These are phyloP conservation scores for Hygrocybe punicea DNA, from an alignment of 768 basidiomycete genomes.

Conservation along the genomic window DNA sequence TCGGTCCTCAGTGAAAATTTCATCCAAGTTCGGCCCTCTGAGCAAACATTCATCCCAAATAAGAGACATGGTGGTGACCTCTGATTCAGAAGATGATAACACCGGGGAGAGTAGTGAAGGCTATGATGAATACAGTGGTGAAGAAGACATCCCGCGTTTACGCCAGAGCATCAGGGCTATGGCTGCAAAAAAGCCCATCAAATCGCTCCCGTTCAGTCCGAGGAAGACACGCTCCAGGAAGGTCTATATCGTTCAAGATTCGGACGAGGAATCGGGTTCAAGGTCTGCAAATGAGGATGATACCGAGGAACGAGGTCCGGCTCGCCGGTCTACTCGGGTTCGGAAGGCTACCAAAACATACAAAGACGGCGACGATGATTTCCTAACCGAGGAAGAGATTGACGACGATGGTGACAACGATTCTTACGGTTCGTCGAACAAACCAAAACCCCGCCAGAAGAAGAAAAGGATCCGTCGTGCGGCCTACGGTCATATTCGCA, in stretches of 20 bases:
- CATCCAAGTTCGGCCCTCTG: constrained; percentile 19
- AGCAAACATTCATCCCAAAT: constrained; percentile 33
- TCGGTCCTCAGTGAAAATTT: constrained; percentile 21
- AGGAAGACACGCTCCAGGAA: constrained; percentile 50
- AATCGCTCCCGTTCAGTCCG: constrained; percentile 65
- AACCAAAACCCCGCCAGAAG: constrained; percentile 7
- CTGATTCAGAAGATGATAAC: constrained; percentile 24
- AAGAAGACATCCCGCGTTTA: constrained; percentile 11
- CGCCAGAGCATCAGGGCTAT: constrained; percentile 16
- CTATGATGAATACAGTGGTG: constrained; percentile 17
- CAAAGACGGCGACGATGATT: constrained; percentile 28
- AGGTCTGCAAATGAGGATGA: constrained; percentile 26
- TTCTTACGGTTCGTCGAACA: constrained; percentile 4
- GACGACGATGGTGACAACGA: constrained; percentile 29
- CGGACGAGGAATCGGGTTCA: constrained; percentile 33
- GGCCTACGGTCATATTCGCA: constrained; percentile 46
- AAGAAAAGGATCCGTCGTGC: constrained; percentile 24
- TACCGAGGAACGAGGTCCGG: constrained; percentile 18
- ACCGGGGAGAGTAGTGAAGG: constrained; percentile 9
- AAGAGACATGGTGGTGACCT: constrained; percentile 20
- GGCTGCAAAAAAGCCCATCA: constrained; percentile 12
- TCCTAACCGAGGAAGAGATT: constrained; percentile 27
- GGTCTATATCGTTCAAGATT: constrained; percentile 34
- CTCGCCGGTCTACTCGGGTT: constrained; percentile 50
- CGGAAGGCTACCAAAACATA: constrained; percentile 39